phyloP scores from a whole-genome alignment of 108 stramenopile genomes.

The Thalassiosira profunda region DNA sequence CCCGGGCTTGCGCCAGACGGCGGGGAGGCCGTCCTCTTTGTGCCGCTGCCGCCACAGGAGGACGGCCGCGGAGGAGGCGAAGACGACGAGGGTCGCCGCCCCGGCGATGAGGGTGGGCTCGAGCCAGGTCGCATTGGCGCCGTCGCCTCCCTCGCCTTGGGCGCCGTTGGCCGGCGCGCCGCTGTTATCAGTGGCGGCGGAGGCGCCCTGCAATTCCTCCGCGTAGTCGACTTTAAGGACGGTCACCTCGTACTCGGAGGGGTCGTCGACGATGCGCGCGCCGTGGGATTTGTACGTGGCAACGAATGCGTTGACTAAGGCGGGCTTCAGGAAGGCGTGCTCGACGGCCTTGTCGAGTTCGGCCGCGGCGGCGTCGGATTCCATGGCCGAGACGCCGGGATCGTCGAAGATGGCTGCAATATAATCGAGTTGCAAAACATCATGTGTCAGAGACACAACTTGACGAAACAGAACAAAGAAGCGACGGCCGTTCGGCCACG shows the following conservation, averaged over 20 bases:
- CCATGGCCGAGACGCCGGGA: not conserved
- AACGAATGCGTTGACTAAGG: slow-evolving; percentile 8
- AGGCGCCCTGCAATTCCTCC: not conserved
- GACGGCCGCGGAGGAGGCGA: slow-evolving; percentile 26
- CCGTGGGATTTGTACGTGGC: slow-evolving; percentile 22
- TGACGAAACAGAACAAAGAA: not conserved
- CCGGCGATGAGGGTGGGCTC: slow-evolving; percentile 25
- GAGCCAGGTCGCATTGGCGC: slow-evolving; percentile 6
- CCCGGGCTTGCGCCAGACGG: slow-evolving; percentile 4
- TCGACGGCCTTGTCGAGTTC: slow-evolving; percentile 27
- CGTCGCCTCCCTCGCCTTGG: not conserved
- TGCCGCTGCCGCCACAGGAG: slow-evolving; percentile 20
- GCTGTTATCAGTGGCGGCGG: not conserved
- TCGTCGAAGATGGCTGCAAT: slow-evolving; percentile 20
- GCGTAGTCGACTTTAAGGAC: slow-evolving; percentile 33
- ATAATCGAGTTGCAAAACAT: not conserved
- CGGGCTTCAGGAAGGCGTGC: slow-evolving; percentile 21
- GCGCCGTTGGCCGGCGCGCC: not conserved
- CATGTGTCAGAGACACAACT: slow-evolving; percentile 2
- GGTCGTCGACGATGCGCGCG: slow-evolving; percentile 8
- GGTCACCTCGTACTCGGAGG: slow-evolving; percentile 14
- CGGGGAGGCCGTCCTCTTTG: not conserved
- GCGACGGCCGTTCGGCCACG: too few species aligned
- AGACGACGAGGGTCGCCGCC: slow-evolving; percentile 19
- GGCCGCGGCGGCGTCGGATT: slow-evolving; percentile 9